These are phyloP conservation scores for Closterium sp. DNA, from an alignment of 139 green algal genomes.

Conservation along the genomic window DNA sequence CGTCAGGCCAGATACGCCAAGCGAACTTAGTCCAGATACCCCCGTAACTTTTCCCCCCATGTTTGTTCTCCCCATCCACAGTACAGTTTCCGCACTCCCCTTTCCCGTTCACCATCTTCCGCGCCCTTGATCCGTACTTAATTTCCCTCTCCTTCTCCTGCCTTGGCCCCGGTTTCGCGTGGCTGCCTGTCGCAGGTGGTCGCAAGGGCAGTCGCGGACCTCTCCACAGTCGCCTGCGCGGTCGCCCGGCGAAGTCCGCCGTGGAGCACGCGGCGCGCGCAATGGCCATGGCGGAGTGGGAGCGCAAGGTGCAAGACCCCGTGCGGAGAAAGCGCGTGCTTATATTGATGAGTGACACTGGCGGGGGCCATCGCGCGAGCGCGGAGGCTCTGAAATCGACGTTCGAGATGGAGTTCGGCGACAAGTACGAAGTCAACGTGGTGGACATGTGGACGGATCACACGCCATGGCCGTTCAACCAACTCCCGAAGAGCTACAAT, in stretches of 20 bases:
- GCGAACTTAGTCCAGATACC: too few species aligned
- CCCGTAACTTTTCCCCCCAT: neutral
- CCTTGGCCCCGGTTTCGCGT: neutral
- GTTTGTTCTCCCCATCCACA: too few species aligned
- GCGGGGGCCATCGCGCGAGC: slow-evolving; percentile 88
- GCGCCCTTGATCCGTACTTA: neutral
- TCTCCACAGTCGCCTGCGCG: neutral
- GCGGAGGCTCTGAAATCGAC: slow-evolving; percentile 84
- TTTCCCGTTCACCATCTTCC: neutral
- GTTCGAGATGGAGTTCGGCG: slow-evolving; percentile 82
- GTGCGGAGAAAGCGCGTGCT: slow-evolving; percentile 62
- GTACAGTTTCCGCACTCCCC: neutral
- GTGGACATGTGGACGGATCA: slow-evolving; percentile 93
- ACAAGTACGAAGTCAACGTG: slow-evolving; percentile 64
- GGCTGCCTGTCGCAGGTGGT: too few species aligned
- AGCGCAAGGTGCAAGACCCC: neutral
- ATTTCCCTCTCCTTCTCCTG: neutral
- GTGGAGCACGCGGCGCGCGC: neutral
- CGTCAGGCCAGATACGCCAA: too few species aligned
- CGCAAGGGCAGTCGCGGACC: neutral
- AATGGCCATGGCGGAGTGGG: neutral
- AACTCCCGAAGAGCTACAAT: slow-evolving; percentile 84
- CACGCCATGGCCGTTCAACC: slow-evolving; percentile 82
- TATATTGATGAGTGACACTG: slow-evolving; percentile 95
- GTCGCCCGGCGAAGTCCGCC: neutral